phyloP scores from a whole-genome alignment of 2,329 filamentous ascomycete genomes.

The Chalaropsis ovoidea region DNA sequence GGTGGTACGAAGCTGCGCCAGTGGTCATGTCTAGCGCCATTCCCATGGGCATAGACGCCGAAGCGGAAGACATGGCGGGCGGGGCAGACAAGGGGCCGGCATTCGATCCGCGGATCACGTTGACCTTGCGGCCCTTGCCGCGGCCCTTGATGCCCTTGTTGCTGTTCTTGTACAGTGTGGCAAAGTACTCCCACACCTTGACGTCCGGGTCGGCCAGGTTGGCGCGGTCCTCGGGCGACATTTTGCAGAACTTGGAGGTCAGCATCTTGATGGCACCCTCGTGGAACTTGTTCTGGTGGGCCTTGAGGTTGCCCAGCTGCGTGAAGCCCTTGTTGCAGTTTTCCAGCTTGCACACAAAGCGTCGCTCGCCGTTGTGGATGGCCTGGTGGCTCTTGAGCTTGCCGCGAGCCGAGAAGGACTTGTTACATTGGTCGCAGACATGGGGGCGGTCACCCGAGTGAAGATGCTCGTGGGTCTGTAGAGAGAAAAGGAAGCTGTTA shows the following conservation, averaged over 20 bases:
- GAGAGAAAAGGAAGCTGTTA: background rate
- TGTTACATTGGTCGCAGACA: slow-evolving; percentile 66
- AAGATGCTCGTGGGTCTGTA: slow-evolving; percentile 69
- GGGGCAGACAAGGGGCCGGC: slow-evolving; percentile 2
- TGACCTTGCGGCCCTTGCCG: slow-evolving; percentile 68
- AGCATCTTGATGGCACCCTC: slow-evolving; percentile 59
- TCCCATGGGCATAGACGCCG: background rate
- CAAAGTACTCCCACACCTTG: slow-evolving; percentile 76
- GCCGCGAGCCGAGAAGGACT: slow-evolving; percentile 73
- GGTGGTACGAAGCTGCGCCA: background rate
- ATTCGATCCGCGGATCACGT: slow-evolving; percentile 28
- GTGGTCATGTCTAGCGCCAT: background rate
- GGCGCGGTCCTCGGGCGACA: slow-evolving; percentile 50
- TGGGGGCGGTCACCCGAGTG: slow-evolving; percentile 85
- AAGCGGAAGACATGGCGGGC: background rate
- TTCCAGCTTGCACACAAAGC: slow-evolving; percentile 71
- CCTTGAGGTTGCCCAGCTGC: slow-evolving; percentile 87
- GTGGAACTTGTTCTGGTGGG: slow-evolving; percentile 92
- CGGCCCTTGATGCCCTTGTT: slow-evolving; percentile 98
- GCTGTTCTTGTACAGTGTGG: slow-evolving; percentile 85
- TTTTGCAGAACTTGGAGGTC: slow-evolving; percentile 58
- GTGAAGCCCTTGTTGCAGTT: slow-evolving; percentile 81
- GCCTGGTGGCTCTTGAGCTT: slow-evolving; percentile 77
- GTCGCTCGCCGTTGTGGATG: slow-evolving; percentile 67
- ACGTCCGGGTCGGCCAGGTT: slow-evolving; percentile 54